These are phyloP conservation scores for Hypoxylon trugodes DNA, from an alignment of 495 filamentous ascomycete species.

Conservation along the genomic window DNA sequence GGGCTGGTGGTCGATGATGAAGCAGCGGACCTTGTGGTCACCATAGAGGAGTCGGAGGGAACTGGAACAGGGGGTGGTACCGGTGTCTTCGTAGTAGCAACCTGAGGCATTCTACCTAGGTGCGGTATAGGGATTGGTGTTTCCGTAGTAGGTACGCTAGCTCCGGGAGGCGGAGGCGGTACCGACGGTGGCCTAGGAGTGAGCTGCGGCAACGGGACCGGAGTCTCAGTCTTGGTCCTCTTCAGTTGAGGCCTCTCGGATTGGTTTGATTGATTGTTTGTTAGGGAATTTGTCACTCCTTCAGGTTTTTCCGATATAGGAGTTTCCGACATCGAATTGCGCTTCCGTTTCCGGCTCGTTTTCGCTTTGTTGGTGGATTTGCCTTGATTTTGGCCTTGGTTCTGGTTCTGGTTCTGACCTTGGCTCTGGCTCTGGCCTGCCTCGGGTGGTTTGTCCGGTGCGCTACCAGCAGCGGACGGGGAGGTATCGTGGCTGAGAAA, in stretches of 20 bases:
- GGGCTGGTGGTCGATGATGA: constrained; percentile 42
- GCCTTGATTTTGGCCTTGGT: constrained; percentile 8
- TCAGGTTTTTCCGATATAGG: constrained; percentile 54
- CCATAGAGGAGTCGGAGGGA: constrained; percentile 40
- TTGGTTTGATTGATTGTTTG: constrained; percentile 34
- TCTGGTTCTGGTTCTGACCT: background rate
- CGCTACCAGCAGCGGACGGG: constrained; percentile 38
- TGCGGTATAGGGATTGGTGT: constrained; percentile 62
- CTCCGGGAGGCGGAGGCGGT: constrained; percentile 32
- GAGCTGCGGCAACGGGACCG: constrained; percentile 57
- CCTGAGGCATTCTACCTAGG: constrained; percentile 57
- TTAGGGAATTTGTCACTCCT: constrained; percentile 32
- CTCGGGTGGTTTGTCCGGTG: constrained; percentile 34
- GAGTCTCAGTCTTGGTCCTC: constrained; percentile 66
- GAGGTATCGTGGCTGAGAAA: constrained; percentile 49
- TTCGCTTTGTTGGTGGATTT: constrained; percentile 44
- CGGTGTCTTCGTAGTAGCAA: constrained; percentile 59
- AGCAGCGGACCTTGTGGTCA: constrained; percentile 41
- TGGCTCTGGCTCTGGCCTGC: constrained; percentile 22
- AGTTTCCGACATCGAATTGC: constrained; percentile 57
- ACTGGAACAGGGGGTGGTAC: constrained; percentile 44
- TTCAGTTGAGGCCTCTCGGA: constrained; percentile 54
- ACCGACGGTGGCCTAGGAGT: constrained; percentile 44
- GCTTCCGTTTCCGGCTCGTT: constrained; percentile 62
- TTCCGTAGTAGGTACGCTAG: constrained; percentile 42